Evolutionary conservation across 805 yeast genomes (phyloP), one percentile per base, ranked within the genome.

Genomic region (Yarrowia yakushimensis): DNA sequence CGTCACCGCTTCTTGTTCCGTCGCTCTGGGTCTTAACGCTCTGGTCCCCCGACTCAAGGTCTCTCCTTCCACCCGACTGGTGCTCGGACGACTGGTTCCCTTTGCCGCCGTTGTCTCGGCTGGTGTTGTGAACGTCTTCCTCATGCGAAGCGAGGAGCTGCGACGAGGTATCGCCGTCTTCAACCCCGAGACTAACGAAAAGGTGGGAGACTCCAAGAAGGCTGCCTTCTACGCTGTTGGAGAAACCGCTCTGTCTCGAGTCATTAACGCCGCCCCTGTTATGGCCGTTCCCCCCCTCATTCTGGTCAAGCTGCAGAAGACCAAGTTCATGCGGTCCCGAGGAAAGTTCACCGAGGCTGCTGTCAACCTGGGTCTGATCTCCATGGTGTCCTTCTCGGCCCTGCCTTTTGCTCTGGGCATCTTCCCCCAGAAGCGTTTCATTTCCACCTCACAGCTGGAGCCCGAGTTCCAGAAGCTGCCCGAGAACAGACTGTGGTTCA

Each of bases 61-160:
- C n/a, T 73, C 82, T n/a, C 85, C 96, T 1, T 78, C 78, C 64
- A 84, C 97, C 2, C 85, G 79, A 70, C 76, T 86, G 68, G 79
- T 92, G 30, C 75, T 94, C 63, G 86, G 92, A 42, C 85, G 99
- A 67, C 79, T 94, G 63, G 96, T 94, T 12, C 99, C 99, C 7
- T 94, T 94, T 77, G 98, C 98, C 0, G 99, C 99, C 1, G 99
- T 94, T 34, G 97, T 92, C 0, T 85, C 94, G 60, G 99, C 99
- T 1, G 98, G 99, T 72, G 80, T 94, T 33, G 96, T 91, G 39
- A 94, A 94, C 68, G 97, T 94, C n/a, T 90, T 90, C 70, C 81
- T 96, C 65, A 94, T 94, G 99, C 85, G 99, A 77, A 84, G 93
- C 63, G 96, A 92, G 74, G 99, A 94, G 76, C 85, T 94, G 71